Evolutionary conservation across 441 rosid species (phyloP).

Genomic region (Erodium trifolium): DNA sequence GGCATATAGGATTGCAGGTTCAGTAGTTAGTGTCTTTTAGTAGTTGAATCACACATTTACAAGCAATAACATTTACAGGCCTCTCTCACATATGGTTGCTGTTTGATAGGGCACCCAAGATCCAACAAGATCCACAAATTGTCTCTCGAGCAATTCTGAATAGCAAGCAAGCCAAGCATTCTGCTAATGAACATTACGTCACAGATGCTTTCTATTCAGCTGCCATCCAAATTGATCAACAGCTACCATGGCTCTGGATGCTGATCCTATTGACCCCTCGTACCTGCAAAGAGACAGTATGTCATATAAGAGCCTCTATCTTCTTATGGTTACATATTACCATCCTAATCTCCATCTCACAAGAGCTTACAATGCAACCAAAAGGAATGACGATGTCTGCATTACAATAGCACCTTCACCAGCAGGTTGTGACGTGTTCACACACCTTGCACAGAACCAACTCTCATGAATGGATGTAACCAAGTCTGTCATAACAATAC

Average conservation of each 20-base stretch:
- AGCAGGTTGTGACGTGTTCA: conserved; percentile 48
- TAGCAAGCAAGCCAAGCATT: background rate
- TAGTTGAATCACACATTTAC: background rate
- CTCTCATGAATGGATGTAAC: conserved; percentile 67
- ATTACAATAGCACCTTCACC: conserved; percentile 80
- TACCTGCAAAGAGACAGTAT: conserved; percentile 35
- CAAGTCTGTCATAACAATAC: conserved; percentile 39
- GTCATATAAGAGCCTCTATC: background rate
- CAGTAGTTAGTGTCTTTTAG: background rate
- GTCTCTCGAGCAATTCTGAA: background rate
- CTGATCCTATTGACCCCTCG: conserved; percentile 70
- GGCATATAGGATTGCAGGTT: background rate
- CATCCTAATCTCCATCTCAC: background rate
- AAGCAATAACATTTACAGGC: conserved; percentile 4
- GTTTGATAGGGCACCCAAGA: background rate
- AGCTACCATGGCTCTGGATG: conserved; percentile 63
- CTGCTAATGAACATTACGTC: background rate
- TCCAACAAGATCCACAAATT: background rate
- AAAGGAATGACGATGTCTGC: conserved; percentile 53
- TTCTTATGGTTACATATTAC: background rate
- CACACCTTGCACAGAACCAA: conserved; percentile 76
- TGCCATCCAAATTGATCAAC: conserved; percentile 60
- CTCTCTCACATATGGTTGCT: background rate
- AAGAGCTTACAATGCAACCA: conserved; percentile 62
- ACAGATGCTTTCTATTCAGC: conserved; percentile 50